Base-by-base conservation (phyloP, 2,329 filamentous ascomycete genomes). In the Coniochaeta prunicola region DNA sequence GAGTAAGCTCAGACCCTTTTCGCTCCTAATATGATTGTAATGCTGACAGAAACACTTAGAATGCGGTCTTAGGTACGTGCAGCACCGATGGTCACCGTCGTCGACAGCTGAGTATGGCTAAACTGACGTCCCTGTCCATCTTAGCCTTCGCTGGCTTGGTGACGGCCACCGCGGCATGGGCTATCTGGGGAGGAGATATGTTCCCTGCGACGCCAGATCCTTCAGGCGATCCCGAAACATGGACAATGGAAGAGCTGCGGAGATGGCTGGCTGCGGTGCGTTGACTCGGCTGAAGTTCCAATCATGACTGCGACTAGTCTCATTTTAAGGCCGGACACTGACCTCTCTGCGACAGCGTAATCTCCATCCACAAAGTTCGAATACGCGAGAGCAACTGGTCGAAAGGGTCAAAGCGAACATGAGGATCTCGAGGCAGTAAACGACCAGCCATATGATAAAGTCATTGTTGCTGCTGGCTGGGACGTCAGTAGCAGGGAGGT, bases 121-220 rank as follows among this genome's bases (percentile, higher is more conserved):
- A 50, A 21, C 45, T 50, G 4, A 28, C 24, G 17, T 50, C 42
- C 12, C 28, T 48, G 12, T 28, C 42, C 3, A 17, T 50, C 24
- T 58, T 75, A 87, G 90, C 87, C 19, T 97, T 97, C 70, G 86
- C 89, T 4, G 90, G 89, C 10, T 81, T 96, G 57, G 83, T 97
- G 15, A 89, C 90, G 7, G 91, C 89, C 1, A 91, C 89, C 1
- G 89, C 91, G 17, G 85, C 84, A 45, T 96, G 89, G 88, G 83
- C 84, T 19, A 93, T 97, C 66, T 96, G 89, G 87, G 91, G 91
- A 59, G 81, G 84, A 57, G 91, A 93, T 63, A 82, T 97, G 68
- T 96, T 97, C 67, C 92, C 92, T 0, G 73, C 82, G 3, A 78
- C 86, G 64, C 61, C 78, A 54, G 92, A 96, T 69, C 91, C 92